Base-by-base conservation (phyloP, 2,329 filamentous ascomycete species). In the Aureobasidium leucospermi region DNA sequence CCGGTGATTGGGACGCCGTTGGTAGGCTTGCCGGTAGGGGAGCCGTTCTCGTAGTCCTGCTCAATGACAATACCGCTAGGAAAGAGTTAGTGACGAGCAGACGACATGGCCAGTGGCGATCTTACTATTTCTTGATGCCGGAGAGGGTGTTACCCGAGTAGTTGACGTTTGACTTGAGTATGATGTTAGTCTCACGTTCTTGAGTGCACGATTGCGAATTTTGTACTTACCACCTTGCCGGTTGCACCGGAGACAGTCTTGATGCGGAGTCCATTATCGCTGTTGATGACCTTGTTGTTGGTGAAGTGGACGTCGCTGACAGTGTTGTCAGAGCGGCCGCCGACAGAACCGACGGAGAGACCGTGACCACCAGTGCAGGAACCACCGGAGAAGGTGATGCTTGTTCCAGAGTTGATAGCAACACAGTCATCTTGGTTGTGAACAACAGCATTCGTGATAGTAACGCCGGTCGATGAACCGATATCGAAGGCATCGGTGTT, bases 31-130 rank as follows among this genome's bases (percentile, higher is more conserved):
- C 78, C 78, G 6, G 71, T 76, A 4, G 75, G 73, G 43, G 74
- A 74, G 56, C 77, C 76, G 62, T 79, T 79, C 64, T 76, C 70
- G 64, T 83, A 84, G 67, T 84, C 80, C 72, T 85, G 83, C 69
- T 84, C 73, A 60, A 85, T 56, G 52, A 56, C 52, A 4, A 56
- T 46, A 29, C 52, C 52, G 52, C 39, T 42, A 7, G 39, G n/a
- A 15, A 4, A n/a, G 15, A 42, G 39, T 42, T 42, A 42, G 39
- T 16, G n/a, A 42, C 9, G n/a, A 16, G 6, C 10, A 42, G 2
- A 9, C 6, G 6, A 15, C 2, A n/a, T 16, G 39, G 6, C 7
- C 6, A 7, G 42, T 10, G 28, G 42, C n/a, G 13, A 2, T 9
- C 42, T 23, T 15, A 28, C 42, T 55, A 55, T 28, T 56, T 45